Conservation (phyloP, 257 asterid genomes). For the Fraxinus cuspidata region DNA sequence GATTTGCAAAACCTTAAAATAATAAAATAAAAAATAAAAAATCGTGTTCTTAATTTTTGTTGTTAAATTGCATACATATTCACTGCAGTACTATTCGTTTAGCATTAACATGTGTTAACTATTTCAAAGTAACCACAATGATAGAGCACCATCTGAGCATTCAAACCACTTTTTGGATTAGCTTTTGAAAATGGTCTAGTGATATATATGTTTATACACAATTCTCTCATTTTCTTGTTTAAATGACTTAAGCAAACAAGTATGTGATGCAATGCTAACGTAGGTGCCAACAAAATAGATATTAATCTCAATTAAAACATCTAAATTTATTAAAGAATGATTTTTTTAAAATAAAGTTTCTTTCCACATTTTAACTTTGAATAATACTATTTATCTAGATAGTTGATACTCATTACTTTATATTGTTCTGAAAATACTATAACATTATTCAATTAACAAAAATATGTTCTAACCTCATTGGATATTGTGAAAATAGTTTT, state of each 20-base stretch:
- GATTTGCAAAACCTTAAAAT: not conserved
- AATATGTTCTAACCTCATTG: no score
- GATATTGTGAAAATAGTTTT: no score
- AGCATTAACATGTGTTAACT: not conserved
- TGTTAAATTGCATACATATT: not conserved
- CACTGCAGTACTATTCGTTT: not conserved
- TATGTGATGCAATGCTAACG: not conserved
- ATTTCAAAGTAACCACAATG: not conserved
- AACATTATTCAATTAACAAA: no score
- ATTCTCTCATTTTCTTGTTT: not conserved
- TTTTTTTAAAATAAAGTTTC: no score
- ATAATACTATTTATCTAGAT: no score
- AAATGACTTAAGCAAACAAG: not conserved
- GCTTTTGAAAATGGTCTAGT: not conserved
- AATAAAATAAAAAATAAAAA: no score
- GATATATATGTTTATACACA: not conserved
- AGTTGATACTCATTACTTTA: no score
- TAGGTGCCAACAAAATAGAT: not conserved
- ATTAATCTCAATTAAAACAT: not conserved
- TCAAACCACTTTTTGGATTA: not conserved
- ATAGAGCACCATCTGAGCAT: not conserved
- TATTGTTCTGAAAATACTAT: no score
- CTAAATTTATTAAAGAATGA: no score
- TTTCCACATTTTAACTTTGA: no score
- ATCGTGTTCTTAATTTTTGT: no score